Evolutionary conservation across 495 filamentous ascomycete genomes (phyloP).

Genomic region (Podospora australis): DNA sequence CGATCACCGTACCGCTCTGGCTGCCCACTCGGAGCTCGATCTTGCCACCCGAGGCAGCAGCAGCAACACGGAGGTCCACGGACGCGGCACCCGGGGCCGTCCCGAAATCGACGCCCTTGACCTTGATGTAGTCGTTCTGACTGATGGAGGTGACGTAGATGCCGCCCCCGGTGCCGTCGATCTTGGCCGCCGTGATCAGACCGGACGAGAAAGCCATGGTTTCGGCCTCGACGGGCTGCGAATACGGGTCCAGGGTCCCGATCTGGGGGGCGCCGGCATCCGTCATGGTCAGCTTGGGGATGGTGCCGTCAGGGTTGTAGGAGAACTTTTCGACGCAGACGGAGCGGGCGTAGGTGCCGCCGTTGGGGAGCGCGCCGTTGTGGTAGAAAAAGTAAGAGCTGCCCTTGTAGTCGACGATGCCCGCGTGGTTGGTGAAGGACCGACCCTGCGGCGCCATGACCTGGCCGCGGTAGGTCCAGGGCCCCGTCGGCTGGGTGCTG

Average conservation of each 20-base stretch:
- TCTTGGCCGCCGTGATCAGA: conserved; percentile 7
- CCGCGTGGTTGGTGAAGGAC: conserved; percentile 27
- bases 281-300: conserved; percentile 26
- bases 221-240: conserved; percentile 12
- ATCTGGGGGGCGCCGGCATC: conserved; percentile 14
- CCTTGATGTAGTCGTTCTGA: conserved; percentile 18
- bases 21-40: conserved; percentile 14
- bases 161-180: conserved; percentile 8
- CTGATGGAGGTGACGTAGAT: conserved; percentile 13
- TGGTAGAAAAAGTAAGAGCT: conserved; percentile 30
- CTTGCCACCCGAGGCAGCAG: conserved; percentile 6
- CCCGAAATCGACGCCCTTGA: conserved; percentile 18
- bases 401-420: conserved; percentile 24
- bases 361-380: conserved; percentile 26
- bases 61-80: conserved; percentile 11
- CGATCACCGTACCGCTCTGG: conserved; percentile 8
- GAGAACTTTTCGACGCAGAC: conserved; percentile 22
- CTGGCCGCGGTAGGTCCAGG: conserved; percentile 26
- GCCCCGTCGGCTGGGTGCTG: conserved; percentile 20
- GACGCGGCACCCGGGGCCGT: conserved; percentile 6
- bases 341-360: conserved; percentile 22
- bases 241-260: conserved; percentile 5
- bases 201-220: conserved; percentile 14
- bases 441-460: conserved; percentile 23
- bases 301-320: conserved; percentile 24